Evolutionary conservation across 306 rosid genomes (phyloP).

Genomic region (Amphicarpaea edgeworthii): DNA sequence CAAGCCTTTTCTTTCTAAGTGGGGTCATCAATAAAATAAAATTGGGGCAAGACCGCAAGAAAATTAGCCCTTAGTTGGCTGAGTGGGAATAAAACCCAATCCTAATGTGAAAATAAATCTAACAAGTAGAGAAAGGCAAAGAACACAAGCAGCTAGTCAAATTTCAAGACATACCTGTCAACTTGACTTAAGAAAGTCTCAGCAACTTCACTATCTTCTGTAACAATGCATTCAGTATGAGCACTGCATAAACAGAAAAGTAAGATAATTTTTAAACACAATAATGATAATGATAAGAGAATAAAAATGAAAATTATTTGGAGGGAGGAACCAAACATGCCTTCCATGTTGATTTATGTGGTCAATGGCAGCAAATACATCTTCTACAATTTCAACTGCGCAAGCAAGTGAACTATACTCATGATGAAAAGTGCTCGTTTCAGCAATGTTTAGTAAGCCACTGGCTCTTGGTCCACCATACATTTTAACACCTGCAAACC

Average conservation of each 20-base stretch:
- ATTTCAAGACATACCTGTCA: slow-evolving; percentile 62
- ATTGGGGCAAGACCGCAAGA: not conserved
- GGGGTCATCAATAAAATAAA: not conserved
- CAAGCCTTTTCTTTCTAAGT: not conserved
- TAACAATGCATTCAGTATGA: slow-evolving; percentile 82
- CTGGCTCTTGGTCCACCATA: slow-evolving; percentile 86
- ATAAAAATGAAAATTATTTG: slow-evolving; percentile 10
- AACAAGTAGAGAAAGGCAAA: not conserved
- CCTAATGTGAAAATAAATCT: not conserved
- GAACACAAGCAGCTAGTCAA: not conserved
- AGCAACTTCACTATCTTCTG: slow-evolving; percentile 77
- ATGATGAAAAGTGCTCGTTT: slow-evolving; percentile 64
- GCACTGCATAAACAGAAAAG: slow-evolving; percentile 58
- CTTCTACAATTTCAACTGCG: slow-evolving; percentile 85
- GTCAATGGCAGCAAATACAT: slow-evolving; percentile 75
- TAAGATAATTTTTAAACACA: slow-evolving; percentile 5
- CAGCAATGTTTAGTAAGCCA: slow-evolving; percentile 56
- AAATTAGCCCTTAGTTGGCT: not conserved
- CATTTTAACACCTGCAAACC: slow-evolving; percentile 70
- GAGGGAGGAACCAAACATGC: slow-evolving; percentile 44
- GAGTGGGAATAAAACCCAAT: not conserved
- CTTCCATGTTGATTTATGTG: slow-evolving; percentile 84
- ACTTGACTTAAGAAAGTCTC: slow-evolving; percentile 71
- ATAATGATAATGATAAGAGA: not conserved
- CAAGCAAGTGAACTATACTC: slow-evolving; percentile 85